Evolutionary conservation across 1,139 yeast genomes (phyloP), one percentile per base, ranked within the genome.

Genomic region (Blastobotrys elegans): DNA sequence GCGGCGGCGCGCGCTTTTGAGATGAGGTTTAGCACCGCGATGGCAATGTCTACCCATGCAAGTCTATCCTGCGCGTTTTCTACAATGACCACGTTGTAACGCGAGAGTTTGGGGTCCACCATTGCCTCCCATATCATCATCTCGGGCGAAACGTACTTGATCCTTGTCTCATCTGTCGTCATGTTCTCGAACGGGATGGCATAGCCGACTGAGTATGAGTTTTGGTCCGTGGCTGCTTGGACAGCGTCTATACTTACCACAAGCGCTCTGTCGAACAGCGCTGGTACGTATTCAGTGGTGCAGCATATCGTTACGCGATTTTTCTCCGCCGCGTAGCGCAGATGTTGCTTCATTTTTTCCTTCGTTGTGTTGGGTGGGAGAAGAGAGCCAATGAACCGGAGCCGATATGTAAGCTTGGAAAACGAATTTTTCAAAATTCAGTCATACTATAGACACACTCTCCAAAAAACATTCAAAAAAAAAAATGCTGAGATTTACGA

Each of bases 31-130:
- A 88, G 75, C 10, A 88, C 65, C 0, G 96, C 95, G 27, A 89
- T 63, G 2, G 86, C 61, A 2, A 87, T 76, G 65, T 89, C 96
- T 0, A 95, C 84, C 61, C 80, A 84, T 32, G 85, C 68, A 0
- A 89, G 75, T 48, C 96, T 68, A 63, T 85, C 94, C 61, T 89
- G 96, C 0, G 95, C 95, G 66, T 88, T 95, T 68, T 89, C 96
- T 74, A 89, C 80, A 13, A 88, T 81, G 2, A 89, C 73, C 56
- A 89, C 80, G 2, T 82, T 76, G 60, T 88, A 87, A 45, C 74
- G 72, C 26, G 75, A 79, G 45, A 88, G 68, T 45, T 72, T 66
- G 0, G 86, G 77, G 58, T 87, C 95, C 18, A 74, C 63, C 47
- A 88, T 60, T 2, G 84, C 72, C 58, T 89, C 96, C 50, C 94